These are phyloP conservation scores for Kentomonas sorsogonicus DNA, from an alignment of 208 protist species.

Conservation along the genomic window DNA sequence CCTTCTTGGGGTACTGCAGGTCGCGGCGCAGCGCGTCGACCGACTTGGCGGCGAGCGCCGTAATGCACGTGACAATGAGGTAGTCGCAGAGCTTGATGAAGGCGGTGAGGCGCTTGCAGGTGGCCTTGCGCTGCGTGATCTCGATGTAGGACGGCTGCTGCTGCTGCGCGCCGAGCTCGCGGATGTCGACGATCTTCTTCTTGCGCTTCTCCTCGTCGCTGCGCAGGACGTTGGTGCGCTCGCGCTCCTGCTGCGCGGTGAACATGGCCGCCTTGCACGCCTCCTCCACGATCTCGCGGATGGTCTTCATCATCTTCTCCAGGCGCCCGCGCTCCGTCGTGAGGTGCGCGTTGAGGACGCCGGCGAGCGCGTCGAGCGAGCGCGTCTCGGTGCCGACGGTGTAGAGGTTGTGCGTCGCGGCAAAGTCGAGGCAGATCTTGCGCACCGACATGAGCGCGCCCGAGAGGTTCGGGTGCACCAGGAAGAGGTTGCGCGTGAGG, in stretches of 20 bases:
- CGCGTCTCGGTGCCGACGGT: constrained; percentile 59
- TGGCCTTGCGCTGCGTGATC: constrained; percentile 85
- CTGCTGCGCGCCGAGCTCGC: constrained; percentile 77
- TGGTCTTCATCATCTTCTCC: constrained; percentile 78
- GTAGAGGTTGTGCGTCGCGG: constrained; percentile 64
- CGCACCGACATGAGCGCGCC: constrained; percentile 72
- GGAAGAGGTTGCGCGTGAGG: constrained; percentile 84
- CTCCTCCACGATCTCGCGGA: constrained; percentile 83
- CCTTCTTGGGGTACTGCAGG: constrained; percentile 52
- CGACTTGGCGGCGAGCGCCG: constrained; percentile 73
- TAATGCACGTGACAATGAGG: constrained; percentile 90
- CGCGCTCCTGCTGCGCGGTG: constrained; percentile 73
- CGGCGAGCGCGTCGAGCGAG: constrained; percentile 68
- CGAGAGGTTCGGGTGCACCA: constrained; percentile 85
- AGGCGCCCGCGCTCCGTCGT: constrained; percentile 51
- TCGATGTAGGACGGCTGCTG: constrained; percentile 90
- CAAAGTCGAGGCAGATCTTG: constrained; percentile 72
- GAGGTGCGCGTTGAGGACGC: constrained; percentile 43
- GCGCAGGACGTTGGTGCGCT: constrained; percentile 59
- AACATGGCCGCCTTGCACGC: constrained; percentile 91
- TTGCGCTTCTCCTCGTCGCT: constrained; percentile 72
- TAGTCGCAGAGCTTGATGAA: constrained; percentile 95
- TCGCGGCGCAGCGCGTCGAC: constrained; percentile 66
- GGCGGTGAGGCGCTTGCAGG: constrained; percentile 86
- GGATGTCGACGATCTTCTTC: constrained; percentile 73